Evolutionary conservation across 495 filamentous ascomycete genomes (phyloP).

Genomic region (Cladorrhinum samala): DNA sequence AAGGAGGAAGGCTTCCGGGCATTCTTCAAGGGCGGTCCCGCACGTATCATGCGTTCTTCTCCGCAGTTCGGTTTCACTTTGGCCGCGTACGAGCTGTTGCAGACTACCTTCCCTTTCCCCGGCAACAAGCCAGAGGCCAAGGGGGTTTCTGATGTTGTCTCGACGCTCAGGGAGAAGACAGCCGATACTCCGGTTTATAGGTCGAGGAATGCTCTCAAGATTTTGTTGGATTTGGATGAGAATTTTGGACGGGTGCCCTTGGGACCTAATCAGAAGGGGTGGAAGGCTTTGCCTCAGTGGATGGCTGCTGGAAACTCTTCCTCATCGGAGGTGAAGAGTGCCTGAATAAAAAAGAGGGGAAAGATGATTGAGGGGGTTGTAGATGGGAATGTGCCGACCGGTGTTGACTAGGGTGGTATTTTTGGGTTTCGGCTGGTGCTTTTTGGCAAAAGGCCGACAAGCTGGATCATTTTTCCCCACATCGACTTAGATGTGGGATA

Average conservation of each 20-base stretch:
- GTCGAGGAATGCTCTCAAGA: conserved; percentile 91
- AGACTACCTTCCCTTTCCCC: conserved; percentile 76
- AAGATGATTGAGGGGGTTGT: neutral
- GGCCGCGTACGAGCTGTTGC: conserved; percentile 87
- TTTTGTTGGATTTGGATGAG: conserved; percentile 89
- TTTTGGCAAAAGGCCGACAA: neutral
- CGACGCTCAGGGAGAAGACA: conserved; percentile 42
- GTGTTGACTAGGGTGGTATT: conserved; percentile 2
- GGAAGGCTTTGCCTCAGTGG: conserved; percentile 41
- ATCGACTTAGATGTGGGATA: too few relatives aligned
- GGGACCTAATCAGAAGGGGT: conserved; percentile 45
- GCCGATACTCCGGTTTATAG: conserved; percentile 70
- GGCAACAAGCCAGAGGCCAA: conserved; percentile 44
- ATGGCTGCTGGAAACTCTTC: conserved; percentile 19
- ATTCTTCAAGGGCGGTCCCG: conserved; percentile 97
- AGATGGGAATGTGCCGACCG: neutral
- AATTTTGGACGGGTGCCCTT: conserved; percentile 69
- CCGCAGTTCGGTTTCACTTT: conserved; percentile 98
- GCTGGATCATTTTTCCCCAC: too few relatives aligned
- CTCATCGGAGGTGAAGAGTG: neutral
- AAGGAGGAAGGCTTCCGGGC: conserved; percentile 89
- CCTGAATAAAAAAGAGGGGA: neutral
- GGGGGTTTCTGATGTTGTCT: conserved; percentile 29
- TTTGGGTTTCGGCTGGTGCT: conserved; percentile 6
- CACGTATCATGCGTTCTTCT: conserved; percentile 86